These are phyloP conservation scores for Mallotus repandus DNA, from an alignment of 441 rosid species.

Conservation along the genomic window DNA sequence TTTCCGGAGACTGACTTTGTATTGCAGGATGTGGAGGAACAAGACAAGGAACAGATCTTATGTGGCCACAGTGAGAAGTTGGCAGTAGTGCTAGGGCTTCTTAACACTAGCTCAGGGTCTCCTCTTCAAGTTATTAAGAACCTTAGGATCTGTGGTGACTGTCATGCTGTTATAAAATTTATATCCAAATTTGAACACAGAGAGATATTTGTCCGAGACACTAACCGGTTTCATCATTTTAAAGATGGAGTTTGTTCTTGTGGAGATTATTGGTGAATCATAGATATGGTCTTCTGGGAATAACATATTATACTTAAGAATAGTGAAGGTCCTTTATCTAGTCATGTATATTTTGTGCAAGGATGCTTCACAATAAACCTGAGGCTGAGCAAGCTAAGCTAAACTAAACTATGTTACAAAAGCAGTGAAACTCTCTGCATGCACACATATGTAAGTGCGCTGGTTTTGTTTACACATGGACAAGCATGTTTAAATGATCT, in stretches of 20 bases:
- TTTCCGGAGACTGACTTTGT: slow-evolving; percentile 43
- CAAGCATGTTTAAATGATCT: no score
- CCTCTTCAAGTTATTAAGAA: slow-evolving; percentile 26
- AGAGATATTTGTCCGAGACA: slow-evolving; percentile 55
- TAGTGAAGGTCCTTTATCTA: no score
- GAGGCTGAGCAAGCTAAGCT: no score
- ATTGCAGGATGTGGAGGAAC: slow-evolving; percentile 62
- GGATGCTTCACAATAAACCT: no score
- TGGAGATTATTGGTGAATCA: slow-evolving; percentile 21
- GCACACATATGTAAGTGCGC: no score
- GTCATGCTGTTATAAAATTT: slow-evolving; percentile 31
- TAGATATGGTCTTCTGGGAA: no score
- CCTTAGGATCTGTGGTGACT: slow-evolving; percentile 2
- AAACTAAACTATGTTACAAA: no score
- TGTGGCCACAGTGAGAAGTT: slow-evolving; percentile 63
- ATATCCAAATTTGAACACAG: slow-evolving; percentile 50
- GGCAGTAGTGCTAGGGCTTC: slow-evolving; percentile 56
- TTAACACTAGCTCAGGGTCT: slow-evolving; percentile 48
- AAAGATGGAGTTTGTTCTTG: neutral
- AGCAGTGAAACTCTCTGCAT: no score
- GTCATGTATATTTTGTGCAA: no score
- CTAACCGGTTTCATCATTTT: slow-evolving; percentile 55
- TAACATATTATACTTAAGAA: no score
- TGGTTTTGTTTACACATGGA: no score
- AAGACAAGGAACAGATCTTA: slow-evolving; percentile 56